Evolutionary conservation across 306 rosid species (phyloP), one percentile per base, ranked within the genome.

Genomic region (Macrotyloma uniflorum): DNA sequence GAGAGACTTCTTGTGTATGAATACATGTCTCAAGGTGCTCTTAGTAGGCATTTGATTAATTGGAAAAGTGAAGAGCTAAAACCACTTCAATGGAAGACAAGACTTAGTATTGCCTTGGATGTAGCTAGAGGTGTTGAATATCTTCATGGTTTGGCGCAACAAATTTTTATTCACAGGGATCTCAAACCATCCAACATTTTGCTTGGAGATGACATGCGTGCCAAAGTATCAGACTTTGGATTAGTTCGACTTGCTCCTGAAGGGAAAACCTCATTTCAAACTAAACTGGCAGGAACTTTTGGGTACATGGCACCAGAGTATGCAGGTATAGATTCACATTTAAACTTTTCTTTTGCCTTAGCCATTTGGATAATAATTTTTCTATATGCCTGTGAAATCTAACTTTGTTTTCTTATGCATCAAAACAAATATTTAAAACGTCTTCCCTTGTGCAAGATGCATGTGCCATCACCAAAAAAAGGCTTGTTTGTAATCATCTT

Each of bases 221-320:
- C 99, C 18, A 95, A 95, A 82, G 99, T 95, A 36, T 82, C 98
- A 3, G 99, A 95, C 73, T 93, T 95, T 85, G 99, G 99, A 68
- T 79, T 95, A 47, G 98, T 95, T 77, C 92, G 99, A 1, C 99
- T 91, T 43, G 99, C 96, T 61, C 98, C 99, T 0, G 94, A 90
- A 79, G 99, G 98, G 75, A 93, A 89, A 45, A 80, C 87, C 46
- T 95, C 99, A 0, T 76, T 95, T 62, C 96, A 89, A 81, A 95
- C 98, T 5, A 87, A 83, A 74, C 84, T 93, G 20, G 99, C 99
- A 0, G 97, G 99, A 85, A 95, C 99, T 50, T 95, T 95, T 67
- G 99, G 99, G 11, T 95, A 95, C 79, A 82, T 95, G 70, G 97
- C 98, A 33, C 99, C 99, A 7, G 99, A 95, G 53, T 95, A 95